Evolutionary conservation across 2,329 filamentous ascomycete species (phyloP).

Genomic region (Pyrenochaeta sp.): DNA sequence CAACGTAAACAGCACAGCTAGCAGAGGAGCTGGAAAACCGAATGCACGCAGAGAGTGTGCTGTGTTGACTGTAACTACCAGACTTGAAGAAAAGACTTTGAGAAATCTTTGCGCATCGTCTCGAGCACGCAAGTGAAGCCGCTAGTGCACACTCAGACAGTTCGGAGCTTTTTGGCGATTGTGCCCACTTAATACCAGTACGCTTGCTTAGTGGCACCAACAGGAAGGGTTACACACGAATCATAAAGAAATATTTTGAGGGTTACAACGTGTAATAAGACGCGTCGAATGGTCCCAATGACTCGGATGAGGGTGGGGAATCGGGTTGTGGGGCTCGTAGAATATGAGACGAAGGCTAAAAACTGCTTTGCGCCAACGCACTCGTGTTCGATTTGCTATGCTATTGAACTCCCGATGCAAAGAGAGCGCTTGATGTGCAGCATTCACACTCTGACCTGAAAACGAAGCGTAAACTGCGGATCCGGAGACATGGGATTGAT

Average conservation of each 20-base stretch:
- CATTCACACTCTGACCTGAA: constrained; percentile 2
- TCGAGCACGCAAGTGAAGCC: no score
- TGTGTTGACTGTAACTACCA: no score
- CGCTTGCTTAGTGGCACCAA: background rate
- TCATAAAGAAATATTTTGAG: background rate
- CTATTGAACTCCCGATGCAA: background rate
- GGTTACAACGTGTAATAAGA: background rate
- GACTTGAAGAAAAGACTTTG: no score
- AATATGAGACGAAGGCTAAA: background rate
- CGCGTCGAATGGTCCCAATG: background rate
- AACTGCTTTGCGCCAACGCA: background rate
- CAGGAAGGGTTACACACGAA: background rate
- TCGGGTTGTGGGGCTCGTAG: background rate
- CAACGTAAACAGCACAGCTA: no score
- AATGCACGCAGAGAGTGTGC: no score
- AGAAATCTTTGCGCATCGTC: no score
- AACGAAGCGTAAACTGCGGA: no score
- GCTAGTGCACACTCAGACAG: no score
- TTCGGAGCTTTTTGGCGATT: background rate
- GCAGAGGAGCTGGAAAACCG: no score
- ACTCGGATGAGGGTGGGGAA: background rate
- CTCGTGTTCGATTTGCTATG: background rate
- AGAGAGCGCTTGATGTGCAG: background rate
- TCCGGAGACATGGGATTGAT: no score
- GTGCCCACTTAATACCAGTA: constrained; percentile 1